Conservation (phyloP, 1,284 basidiomycete species). For the Pholiota adiposa region DNA sequence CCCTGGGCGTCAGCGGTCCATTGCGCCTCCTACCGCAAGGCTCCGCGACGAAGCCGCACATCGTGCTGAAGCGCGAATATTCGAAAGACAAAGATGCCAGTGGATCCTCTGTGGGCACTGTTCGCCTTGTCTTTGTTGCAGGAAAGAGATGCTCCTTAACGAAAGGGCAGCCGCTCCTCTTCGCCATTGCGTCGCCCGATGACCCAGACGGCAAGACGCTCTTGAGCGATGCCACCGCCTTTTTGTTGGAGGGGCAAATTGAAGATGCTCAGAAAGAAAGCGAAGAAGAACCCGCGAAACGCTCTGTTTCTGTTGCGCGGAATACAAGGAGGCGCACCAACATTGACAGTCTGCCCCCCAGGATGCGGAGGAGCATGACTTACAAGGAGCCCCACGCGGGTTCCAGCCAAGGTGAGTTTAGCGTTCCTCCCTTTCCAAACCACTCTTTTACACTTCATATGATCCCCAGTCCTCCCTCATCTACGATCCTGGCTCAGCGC, state of each 20-base stretch:
- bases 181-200: slow-evolving; percentile 49
- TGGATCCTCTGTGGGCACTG: slow-evolving; percentile 31
- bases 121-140: slow-evolving; percentile 64
- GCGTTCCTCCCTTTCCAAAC: background rate
- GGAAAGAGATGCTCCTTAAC: slow-evolving; percentile 68
- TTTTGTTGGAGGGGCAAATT: slow-evolving; percentile 59
- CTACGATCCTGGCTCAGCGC: slow-evolving; percentile 2
- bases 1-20: slow-evolving; percentile 27
- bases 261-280: slow-evolving; percentile 4
- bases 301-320: background rate
- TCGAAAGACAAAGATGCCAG: slow-evolving; percentile 19
- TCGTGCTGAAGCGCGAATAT: slow-evolving; percentile 26
- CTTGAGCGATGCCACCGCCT: slow-evolving; percentile 52
- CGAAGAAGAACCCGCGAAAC: slow-evolving; percentile 35
- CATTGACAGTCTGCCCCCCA: slow-evolving; percentile 28
- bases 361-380: slow-evolving; percentile 29
- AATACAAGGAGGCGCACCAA: slow-evolving; percentile 14
- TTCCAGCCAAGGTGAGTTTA: background rate
- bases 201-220: slow-evolving; percentile 42
- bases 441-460: background rate
- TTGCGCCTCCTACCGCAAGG: slow-evolving; percentile 29
- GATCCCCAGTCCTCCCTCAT: no score
- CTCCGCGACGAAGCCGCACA: slow-evolving; percentile 26
- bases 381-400: slow-evolving; percentile 17
- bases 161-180: slow-evolving; percentile 67